Evolutionary conservation across 1,284 basidiomycete species (phyloP), one percentile per base, ranked within the genome.

Genomic region (Apiotrichum montevideense): DNA sequence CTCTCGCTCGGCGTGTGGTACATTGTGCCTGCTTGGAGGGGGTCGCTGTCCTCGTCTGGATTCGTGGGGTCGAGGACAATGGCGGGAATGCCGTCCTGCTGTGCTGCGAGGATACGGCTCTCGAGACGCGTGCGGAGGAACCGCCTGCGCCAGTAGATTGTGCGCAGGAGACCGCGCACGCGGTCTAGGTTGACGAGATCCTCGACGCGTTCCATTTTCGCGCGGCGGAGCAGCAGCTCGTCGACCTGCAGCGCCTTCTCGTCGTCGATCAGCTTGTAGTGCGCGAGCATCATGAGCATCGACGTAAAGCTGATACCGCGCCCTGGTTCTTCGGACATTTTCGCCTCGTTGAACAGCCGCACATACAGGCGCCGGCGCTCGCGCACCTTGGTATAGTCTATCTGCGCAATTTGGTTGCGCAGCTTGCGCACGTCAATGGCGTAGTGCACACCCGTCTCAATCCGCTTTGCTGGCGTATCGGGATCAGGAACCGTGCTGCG

Each of bases 211-310:
- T 86, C 85, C 67, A 86, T 89, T 52, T 83, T 88, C 58, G 87
- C 85, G 10, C 85, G 85, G 48, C 92, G 79, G 10, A 81, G 79
- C 11, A 91, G 83, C 1, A 92, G 81, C 60, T 95, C 91, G 62
- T 90, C 86, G 61, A 94, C 73, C 33, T 85, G 82, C n/a, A 95
- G 77, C 10, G 90, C 91, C 50, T 90, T 86, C 35, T 84, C 84
- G 71, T 96, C 91, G 58, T 92, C 83, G 64, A 98, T 92, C 56
- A 98, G 79, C 74, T 90, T 95, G 77, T 97, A 86, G 71, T 96
- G 93, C 0, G 91, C 88, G 37, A 98, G 78, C 54, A 98, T 78
- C 47, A 89, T 71, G 11, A 98, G 81, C 91, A 97, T 96, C 45
- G 87, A 83, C 6, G 85, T 90, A 78, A 98, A 98, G 15, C 90